phyloP scores from a whole-genome alignment of 345 rosid species.

The Lepidium aucheri region DNA sequence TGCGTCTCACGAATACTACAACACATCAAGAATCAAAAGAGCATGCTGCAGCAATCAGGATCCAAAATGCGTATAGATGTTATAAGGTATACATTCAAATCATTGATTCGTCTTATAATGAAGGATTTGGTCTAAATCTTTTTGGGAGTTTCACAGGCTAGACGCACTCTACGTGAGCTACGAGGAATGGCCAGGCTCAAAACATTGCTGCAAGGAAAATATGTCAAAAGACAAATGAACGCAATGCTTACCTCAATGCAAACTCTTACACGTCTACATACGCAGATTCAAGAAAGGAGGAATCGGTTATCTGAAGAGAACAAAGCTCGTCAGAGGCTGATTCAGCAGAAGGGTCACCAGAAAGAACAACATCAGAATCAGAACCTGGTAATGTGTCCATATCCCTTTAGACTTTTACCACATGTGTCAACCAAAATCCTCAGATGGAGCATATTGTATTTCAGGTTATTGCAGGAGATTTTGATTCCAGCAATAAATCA shows the following conservation, averaged over 20 bases:
- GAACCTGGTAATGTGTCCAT: conserved; percentile 42
- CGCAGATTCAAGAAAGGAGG: conserved; percentile 68
- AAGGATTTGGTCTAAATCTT: too few species aligned
- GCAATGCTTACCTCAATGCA: conserved; percentile 80
- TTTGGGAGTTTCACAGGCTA: conserved; percentile 43
- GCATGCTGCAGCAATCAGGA: conserved; percentile 20
- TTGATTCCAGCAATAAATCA: conserved; percentile 57
- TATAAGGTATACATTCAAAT: conserved; percentile 16
- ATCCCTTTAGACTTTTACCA: background rate
- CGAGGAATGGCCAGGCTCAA: conserved; percentile 78
- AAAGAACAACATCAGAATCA: conserved; percentile 23
- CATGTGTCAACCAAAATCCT: background rate
- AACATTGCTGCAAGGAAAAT: conserved; percentile 55
- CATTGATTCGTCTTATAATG: background rate
- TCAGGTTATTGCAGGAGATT: conserved; percentile 35
- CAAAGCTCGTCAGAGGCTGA: conserved; percentile 54
- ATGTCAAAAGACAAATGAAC: conserved; percentile 67
- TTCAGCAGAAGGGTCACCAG: conserved; percentile 43
- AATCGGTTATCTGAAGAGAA: conserved; percentile 69
- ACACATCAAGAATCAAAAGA: conserved; percentile 18
- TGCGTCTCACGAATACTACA: conserved; percentile 8
- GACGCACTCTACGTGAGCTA: conserved; percentile 63
- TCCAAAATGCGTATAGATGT: conserved; percentile 23
- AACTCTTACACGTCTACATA: conserved; percentile 68
- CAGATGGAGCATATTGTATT: background rate